A percentile compares a stretch with the other conserved stretches of the same genome.
Evolutionary conservation across 2,329 filamentous ascomycete genomes (phyloP).

Genomic region (Periconia digitata): DNA sequence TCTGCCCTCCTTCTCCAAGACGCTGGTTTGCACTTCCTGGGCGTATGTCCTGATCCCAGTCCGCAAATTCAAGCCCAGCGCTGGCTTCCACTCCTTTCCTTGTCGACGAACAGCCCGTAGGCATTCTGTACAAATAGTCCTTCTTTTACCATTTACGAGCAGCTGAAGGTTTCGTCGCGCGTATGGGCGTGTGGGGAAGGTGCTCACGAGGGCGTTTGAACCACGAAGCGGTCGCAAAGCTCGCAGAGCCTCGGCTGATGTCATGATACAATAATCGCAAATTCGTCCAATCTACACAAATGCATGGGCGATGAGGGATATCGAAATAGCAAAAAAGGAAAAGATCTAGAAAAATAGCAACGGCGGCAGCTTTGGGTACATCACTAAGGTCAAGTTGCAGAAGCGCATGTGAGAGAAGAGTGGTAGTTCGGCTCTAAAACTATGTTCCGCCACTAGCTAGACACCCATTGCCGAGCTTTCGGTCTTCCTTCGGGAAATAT

Average conservation of each 20-base stretch:
- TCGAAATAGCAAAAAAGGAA: neutral
- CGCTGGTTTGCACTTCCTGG: constrained; percentile 29
- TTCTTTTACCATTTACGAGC: constrained; percentile 7
- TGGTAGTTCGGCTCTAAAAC: neutral
- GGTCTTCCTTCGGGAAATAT: too few relatives aligned
- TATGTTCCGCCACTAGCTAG: neutral
- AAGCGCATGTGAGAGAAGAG: neutral
- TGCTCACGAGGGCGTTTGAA: constrained; percentile 14
- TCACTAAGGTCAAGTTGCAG: neutral
- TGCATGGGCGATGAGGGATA: neutral
- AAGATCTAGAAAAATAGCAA: neutral
- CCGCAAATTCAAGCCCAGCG: constrained; percentile 7
- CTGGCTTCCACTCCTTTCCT: constrained; percentile 8
- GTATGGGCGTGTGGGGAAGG: neutral
- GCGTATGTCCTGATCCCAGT: constrained; percentile 28
- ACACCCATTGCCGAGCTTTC: neutral
- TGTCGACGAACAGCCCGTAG: constrained; percentile 14
- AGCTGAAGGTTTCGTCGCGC: neutral
- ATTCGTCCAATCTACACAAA: constrained; percentile 31
- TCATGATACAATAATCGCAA: constrained; percentile 24
- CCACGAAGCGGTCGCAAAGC: constrained; percentile 31
- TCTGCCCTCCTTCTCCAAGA: constrained; percentile 3
- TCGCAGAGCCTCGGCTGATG: constrained; percentile 36
- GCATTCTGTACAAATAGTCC: constrained; percentile 33
- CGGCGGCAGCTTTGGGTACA: neutral